A percentile compares a stretch with the other conserved stretches of the same genome.
Conservation (phyloP, 768 basidiomycete genomes). For the Lactarius pseudohatsudake region DNA sequence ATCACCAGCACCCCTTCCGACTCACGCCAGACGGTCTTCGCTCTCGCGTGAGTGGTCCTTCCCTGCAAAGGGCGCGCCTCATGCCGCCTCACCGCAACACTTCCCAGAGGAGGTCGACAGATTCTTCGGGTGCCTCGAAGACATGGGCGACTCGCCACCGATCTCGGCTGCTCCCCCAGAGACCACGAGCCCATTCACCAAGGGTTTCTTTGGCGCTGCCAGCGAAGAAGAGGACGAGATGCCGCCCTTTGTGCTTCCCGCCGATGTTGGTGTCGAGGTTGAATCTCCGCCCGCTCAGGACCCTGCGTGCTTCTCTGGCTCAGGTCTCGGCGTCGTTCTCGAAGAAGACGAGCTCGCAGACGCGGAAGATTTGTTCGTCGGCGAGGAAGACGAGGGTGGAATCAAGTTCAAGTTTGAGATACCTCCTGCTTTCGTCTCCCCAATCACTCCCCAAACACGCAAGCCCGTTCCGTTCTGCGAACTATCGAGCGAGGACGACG, state of each 20-base stretch:
- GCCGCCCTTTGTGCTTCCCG: constrained; percentile 51
- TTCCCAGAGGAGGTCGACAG: constrained; percentile 57
- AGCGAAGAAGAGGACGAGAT: constrained; percentile 50
- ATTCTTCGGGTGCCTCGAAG: constrained; percentile 71
- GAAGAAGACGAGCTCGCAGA: constrained; percentile 47
- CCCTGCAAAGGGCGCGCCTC: constrained; percentile 29
- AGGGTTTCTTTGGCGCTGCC: constrained; percentile 44
- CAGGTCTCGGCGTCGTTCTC: constrained; percentile 41
- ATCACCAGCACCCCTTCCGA: constrained; percentile 30
- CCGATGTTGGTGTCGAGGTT: constrained; percentile 42
- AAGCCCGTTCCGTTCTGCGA: constrained; percentile 23
- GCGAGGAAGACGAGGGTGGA: constrained; percentile 59
- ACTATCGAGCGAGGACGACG: constrained; percentile 30
- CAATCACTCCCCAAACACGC: constrained; percentile 24
- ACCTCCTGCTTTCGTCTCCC: constrained; percentile 40
- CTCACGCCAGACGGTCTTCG: constrained; percentile 41
- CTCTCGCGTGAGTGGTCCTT: constrained; percentile 75
- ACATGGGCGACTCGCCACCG: constrained; percentile 51
- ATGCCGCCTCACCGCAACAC: constrained; percentile 30
- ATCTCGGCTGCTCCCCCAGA: constrained; percentile 39
- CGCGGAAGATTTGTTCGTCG: constrained; percentile 53
- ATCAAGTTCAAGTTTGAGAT: constrained; percentile 74
- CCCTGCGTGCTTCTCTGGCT: constrained; percentile 36
- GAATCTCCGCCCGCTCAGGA: constrained; percentile 35
- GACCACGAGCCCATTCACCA: constrained; percentile 57